A percentile compares a stretch with the other conserved stretches of the same genome.
Conservation (phyloP, 306 rosid genomes). For the Senna siamea region DNA sequence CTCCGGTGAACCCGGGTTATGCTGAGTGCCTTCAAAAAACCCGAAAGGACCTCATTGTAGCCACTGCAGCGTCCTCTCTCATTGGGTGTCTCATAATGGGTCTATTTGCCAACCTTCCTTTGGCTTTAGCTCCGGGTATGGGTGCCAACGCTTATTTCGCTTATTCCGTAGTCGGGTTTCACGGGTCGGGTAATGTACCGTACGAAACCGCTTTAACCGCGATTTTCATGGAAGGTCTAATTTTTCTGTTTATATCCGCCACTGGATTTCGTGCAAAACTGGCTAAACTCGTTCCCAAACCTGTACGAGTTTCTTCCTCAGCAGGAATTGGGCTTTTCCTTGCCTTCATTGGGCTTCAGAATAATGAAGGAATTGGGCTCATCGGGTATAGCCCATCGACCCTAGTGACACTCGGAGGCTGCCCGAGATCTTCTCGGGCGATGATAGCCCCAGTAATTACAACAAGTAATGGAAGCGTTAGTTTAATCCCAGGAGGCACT, state of each 20-base stretch:
- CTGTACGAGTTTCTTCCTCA: constrained; percentile 76
- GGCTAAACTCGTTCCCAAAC: constrained; percentile 77
- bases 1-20: constrained; percentile 87
- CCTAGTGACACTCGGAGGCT: constrained; percentile 69
- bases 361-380: constrained; percentile 80
- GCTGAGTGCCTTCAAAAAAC: constrained; percentile 56
- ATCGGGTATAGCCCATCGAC: constrained; percentile 80
- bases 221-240: constrained; percentile 74
- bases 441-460: constrained; percentile 62
- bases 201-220: constrained; percentile 73
- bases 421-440: constrained; percentile 55
- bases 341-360: constrained; percentile 85
- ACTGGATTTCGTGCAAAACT: constrained; percentile 77
- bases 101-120: constrained; percentile 73
- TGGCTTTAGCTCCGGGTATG: constrained; percentile 92
- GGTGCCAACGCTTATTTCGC: constrained; percentile 91
- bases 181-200: constrained; percentile 75
- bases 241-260: constrained; percentile 63
- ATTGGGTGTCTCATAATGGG: constrained; percentile 84
- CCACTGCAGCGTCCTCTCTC: constrained; percentile 72
- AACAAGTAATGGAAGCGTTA: constrained; percentile 56
- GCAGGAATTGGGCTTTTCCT: constrained; percentile 89
- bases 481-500: constrained; percentile 50
- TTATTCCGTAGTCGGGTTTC: constrained; percentile 86
- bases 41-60: constrained; percentile 77